Evolutionary conservation across 2,329 filamentous ascomycete species (phyloP).

Genomic region (Orbilia blumenaviensis): DNA sequence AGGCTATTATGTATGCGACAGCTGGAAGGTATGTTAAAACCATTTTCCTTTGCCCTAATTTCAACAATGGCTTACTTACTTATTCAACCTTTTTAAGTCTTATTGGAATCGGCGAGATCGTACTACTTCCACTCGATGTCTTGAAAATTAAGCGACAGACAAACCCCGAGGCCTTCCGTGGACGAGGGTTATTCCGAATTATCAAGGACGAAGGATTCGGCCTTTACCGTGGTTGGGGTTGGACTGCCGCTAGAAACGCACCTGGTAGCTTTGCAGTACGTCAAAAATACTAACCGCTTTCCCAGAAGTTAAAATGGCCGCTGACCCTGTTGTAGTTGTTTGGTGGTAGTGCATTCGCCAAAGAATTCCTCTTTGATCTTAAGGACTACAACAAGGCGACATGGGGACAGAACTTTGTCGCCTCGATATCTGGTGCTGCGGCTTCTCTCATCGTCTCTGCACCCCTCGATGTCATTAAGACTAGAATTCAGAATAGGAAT

Average conservation of each 20-base stretch:
- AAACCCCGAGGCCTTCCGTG: constrained; percentile 96
- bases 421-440: constrained; percentile 92
- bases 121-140: constrained; percentile 92
- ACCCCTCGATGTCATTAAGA: constrained; percentile 97
- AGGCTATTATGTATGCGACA: constrained; percentile 96
- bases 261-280: constrained; percentile 94
- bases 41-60: background rate
- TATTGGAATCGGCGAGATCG: constrained; percentile 96
- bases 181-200: constrained; percentile 88
- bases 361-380: constrained; percentile 91
- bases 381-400: constrained; percentile 93
- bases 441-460: constrained; percentile 97
- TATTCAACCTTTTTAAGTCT: constrained; percentile 66
- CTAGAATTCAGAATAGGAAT: constrained; percentile 96
- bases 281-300: constrained; percentile 55
- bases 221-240: constrained; percentile 93
- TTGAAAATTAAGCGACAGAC: constrained; percentile 99
- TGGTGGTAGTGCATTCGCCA: constrained; percentile 94
- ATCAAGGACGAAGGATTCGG: constrained; percentile 93
- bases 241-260: constrained; percentile 96
- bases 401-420: constrained; percentile 97
- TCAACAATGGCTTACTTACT: constrained; percentile 26
- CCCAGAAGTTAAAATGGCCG: background rate
- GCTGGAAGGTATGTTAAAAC: constrained; percentile 76
- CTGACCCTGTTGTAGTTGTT: constrained; percentile 72